A percentile compares a stretch with the other conserved stretches of the same genome.
Evolutionary conservation across 495 filamentous ascomycete genomes (phyloP).

Genomic region (Daldinia caldariorum): DNA sequence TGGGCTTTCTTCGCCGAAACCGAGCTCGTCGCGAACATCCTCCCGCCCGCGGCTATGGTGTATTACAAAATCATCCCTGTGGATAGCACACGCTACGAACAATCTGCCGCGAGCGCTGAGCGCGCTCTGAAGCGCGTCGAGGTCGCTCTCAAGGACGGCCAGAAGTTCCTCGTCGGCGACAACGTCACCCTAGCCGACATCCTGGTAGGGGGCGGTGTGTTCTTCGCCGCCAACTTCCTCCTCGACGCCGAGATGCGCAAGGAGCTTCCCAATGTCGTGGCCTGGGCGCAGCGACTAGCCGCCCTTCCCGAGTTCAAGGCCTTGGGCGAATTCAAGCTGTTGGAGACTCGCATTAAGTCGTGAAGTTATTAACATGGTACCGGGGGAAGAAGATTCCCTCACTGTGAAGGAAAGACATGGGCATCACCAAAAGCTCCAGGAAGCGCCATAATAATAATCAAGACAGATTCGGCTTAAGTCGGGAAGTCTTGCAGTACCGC

Average conservation of each 20-base stretch:
- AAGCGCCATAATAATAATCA: background rate
- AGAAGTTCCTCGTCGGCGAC: conserved; percentile 60
- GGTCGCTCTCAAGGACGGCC: conserved; percentile 49
- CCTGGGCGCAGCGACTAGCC: conserved; percentile 56
- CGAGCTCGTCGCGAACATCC: conserved; percentile 53
- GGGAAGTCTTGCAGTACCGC: background rate
- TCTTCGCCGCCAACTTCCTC: conserved; percentile 53
- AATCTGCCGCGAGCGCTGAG: conserved; percentile 42
- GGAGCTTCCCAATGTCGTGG: conserved; percentile 55
- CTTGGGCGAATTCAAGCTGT: conserved; percentile 57
- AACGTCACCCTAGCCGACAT: conserved; percentile 66
- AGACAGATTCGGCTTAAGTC: background rate
- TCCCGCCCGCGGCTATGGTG: conserved; percentile 47
- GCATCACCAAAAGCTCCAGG: background rate
- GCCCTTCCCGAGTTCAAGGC: conserved; percentile 59
- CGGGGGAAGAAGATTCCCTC: background rate
- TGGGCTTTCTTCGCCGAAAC: conserved; percentile 62
- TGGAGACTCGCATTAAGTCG: conserved; percentile 51
- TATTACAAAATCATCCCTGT: conserved; percentile 49
- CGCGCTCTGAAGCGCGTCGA: conserved; percentile 58
- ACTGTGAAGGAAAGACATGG: background rate
- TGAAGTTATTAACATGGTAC: conserved; percentile 4
- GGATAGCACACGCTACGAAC: conserved; percentile 51
- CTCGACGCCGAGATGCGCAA: conserved; percentile 63
- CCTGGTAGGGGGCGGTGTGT: conserved; percentile 54